Evolutionary conservation across 1,139 yeast genomes (phyloP).

Genomic region (Sugiyamaella paludigena): DNA sequence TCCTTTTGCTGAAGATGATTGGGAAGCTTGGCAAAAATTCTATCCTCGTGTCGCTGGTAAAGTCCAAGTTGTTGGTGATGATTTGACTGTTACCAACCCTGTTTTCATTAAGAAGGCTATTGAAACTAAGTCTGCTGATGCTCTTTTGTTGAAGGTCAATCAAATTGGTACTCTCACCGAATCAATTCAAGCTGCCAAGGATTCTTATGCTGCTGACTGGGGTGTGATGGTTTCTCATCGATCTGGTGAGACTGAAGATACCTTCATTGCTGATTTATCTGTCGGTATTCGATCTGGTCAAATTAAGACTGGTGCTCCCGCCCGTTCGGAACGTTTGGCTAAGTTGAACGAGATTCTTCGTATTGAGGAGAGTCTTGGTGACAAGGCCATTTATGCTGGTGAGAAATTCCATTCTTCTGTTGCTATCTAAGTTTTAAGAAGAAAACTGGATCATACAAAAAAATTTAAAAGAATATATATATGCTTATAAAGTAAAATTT

Average conservation of each 20-base stretch:
- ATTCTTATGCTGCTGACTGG: constrained; percentile 83
- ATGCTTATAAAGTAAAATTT: no score
- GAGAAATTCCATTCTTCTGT: constrained; percentile 62
- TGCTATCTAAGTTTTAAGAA: constrained; percentile 12
- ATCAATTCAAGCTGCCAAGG: constrained; percentile 83
- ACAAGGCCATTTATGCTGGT: constrained; percentile 93
- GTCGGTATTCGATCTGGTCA: constrained; percentile 98
- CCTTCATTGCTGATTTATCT: constrained; percentile 92
- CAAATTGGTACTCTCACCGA: constrained; percentile 84
- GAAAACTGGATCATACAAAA: neutral
- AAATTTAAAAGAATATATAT: no score
- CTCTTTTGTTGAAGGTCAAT: constrained; percentile 86
- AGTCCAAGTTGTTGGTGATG: constrained; percentile 93
- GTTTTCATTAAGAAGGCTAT: constrained; percentile 88
- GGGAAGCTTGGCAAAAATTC: constrained; percentile 95
- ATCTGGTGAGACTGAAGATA: constrained; percentile 99
- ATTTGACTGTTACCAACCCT: constrained; percentile 97
- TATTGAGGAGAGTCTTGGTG: constrained; percentile 96
- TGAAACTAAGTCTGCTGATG: constrained; percentile 90
- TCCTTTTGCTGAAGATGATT: constrained; percentile 98
- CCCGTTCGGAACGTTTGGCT: constrained; percentile 98
- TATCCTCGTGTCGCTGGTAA: constrained; percentile 59
- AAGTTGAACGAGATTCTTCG: constrained; percentile 89
- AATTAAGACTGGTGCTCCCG: constrained; percentile 99
- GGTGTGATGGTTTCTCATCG: constrained; percentile 96